phyloP scores from a whole-genome alignment of 352 stramenopile genomes.

The Globisporangium canariense region DNA sequence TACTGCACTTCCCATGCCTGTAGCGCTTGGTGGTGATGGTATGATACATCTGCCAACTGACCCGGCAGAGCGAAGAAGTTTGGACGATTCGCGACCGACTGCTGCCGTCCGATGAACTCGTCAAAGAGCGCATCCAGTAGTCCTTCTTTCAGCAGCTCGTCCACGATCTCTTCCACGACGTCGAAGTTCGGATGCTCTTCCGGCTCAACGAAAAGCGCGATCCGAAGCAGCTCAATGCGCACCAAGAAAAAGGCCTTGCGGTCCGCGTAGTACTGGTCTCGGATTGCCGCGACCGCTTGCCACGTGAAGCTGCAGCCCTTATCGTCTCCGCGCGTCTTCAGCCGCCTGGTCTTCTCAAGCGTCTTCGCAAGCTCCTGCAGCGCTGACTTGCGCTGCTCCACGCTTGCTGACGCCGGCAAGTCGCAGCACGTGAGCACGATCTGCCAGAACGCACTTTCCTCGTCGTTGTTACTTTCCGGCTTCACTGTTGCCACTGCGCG shows the following conservation, averaged over 20 bases:
- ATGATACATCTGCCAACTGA: background rate
- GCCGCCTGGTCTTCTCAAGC: constrained; percentile 4
- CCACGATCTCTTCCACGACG: constrained; percentile 35
- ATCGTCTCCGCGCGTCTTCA: constrained; percentile 4
- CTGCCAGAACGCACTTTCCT: constrained; percentile 23
- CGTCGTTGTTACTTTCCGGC: constrained; percentile 2
- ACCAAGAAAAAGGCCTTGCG: constrained; percentile 50
- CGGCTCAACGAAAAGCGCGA: constrained; percentile 25
- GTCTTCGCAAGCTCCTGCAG: constrained; percentile 17
- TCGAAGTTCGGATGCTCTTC: constrained; percentile 28
- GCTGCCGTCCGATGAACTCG: constrained; percentile 46
- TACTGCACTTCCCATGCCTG: constrained; percentile 56
- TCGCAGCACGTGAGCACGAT: constrained; percentile 28
- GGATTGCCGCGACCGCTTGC: constrained; percentile 24
- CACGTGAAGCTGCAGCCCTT: constrained; percentile 12
- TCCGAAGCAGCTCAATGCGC: constrained; percentile 52
- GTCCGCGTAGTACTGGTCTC: constrained; percentile 32
- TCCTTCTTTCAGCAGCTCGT: constrained; percentile 53
- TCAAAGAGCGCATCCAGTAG: constrained; percentile 53
- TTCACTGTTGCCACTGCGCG: background rate
- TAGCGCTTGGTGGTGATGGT: constrained; percentile 30
- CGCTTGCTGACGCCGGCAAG: constrained; percentile 26
- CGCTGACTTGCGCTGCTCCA: constrained; percentile 24
- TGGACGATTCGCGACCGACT: constrained; percentile 22
- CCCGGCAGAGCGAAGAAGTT: constrained; percentile 31